Evolutionary conservation across 164 flowering plant genomes (phyloP).

Genomic region (Amborella trichopoda): DNA sequence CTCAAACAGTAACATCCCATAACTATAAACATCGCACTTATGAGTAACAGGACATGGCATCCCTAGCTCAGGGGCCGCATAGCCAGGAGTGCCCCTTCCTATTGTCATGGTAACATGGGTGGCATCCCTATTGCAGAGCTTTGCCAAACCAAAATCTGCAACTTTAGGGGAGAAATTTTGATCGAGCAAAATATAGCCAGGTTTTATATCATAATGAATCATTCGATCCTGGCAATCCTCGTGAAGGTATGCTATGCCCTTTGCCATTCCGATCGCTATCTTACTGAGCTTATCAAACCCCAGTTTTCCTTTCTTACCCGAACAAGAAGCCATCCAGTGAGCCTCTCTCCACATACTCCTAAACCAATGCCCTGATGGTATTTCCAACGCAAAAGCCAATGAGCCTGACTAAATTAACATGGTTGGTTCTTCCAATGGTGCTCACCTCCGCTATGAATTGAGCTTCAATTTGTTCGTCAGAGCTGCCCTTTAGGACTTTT

Average conservation of each 20-base stretch:
- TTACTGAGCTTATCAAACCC: constrained; percentile 9
- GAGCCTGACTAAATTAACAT: constrained; percentile 17
- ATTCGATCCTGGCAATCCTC: constrained; percentile 17
- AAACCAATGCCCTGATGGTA: constrained; percentile 8
- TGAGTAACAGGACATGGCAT: constrained; percentile 10
- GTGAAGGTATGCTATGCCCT: constrained; percentile 14
- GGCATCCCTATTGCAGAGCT: constrained; percentile 13
- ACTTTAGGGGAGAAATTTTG: constrained; percentile 9
- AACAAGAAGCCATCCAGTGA: constrained; percentile 17
- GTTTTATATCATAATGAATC: constrained; percentile 20
- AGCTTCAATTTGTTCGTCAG: background rate
- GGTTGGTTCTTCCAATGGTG: constrained; percentile 7
- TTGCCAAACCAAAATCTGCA: constrained; percentile 19
- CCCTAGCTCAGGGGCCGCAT: constrained; percentile 19
- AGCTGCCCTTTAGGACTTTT: background rate
- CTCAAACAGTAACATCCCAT: constrained; percentile 19
- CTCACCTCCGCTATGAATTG: constrained; percentile 3
- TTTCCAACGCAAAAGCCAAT: constrained; percentile 17
- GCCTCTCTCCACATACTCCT: constrained; percentile 18
- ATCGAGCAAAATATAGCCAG: constrained; percentile 17
- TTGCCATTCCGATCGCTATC: constrained; percentile 14
- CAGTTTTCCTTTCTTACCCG: background rate
- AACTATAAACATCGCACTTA: constrained; percentile 20
- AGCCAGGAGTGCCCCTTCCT: constrained; percentile 16
- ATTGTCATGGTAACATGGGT: constrained; percentile 13